phyloP scores from a whole-genome alignment of 106 monocot genomes.

The Gastrodia elata region DNA sequence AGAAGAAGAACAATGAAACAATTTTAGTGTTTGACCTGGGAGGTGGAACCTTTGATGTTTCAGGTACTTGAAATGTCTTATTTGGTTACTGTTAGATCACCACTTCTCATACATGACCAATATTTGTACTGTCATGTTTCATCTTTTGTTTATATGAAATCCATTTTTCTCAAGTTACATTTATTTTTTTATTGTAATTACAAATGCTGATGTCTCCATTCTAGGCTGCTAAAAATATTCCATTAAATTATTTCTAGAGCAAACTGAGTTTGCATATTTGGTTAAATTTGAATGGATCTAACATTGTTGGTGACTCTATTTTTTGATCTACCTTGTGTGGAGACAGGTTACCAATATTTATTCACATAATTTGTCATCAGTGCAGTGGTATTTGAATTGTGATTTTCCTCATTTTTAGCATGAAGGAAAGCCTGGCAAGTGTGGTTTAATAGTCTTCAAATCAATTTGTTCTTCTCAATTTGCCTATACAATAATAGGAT shows the following conservation, averaged over 20 bases:
- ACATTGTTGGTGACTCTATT: background rate
- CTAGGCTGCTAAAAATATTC: background rate
- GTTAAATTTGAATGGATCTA: background rate
- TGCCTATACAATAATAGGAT: background rate
- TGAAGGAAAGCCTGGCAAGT: background rate
- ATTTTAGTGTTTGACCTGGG: constrained; percentile 85
- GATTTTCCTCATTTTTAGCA: background rate
- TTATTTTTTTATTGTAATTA: background rate
- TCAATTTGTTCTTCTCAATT: background rate
- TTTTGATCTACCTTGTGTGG: background rate
- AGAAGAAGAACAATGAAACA: constrained; percentile 89
- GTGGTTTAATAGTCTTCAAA: background rate
- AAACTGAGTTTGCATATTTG: background rate
- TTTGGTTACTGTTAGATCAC: background rate
- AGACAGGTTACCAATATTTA: background rate
- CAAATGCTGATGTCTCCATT: background rate
- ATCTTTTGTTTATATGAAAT: background rate
- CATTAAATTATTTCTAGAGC: background rate
- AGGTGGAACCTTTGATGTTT: constrained; percentile 93
- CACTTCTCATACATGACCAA: background rate
- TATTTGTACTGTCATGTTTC: background rate
- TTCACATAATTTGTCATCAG: background rate
- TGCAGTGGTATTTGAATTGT: background rate
- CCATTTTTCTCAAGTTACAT: background rate
- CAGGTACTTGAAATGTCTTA: constrained; percentile 33